Base-by-base conservation (phyloP, 768 basidiomycete genomes). In the Gymnopilus junonius region DNA sequence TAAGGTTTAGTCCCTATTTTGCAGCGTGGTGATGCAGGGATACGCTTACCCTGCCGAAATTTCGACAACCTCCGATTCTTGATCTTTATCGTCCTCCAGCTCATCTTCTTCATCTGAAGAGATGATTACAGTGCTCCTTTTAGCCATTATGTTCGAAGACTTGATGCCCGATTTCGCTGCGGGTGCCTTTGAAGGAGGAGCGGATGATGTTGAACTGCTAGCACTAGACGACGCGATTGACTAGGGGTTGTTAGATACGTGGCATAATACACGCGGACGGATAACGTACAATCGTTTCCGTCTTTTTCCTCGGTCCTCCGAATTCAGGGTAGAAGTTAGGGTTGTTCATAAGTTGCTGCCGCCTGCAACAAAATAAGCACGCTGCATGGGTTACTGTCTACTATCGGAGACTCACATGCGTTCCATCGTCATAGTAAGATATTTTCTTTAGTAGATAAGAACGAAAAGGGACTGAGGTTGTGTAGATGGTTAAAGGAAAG, bases 21-120 rank as follows among this genome's bases (percentile, higher is more conserved):
- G 48, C n/a, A 32, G 29, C 17, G 23, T 37, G 53, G 56, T 35
- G 34, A 40, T 54, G 14, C 51, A 58, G 53, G 62, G 59, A 50
- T 32, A 29, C 50, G 17, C 43, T 46, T 56, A 68, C 61, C 51
- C 59, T 65, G 50, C 48, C 27, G 59, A 46, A 56, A 65, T 58
- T 59, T 67, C 65, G 53, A 40, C 53, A 25, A 63, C 51, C 34
- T 67, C 37, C 14, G 37, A 40, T 4, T 69, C 64, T 21, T 75
- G 71, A 48, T 75, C 75, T 48, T 78, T 57, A 31, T 65, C 59
- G 15, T 53, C 67, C 31, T 4, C 23, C 5, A n/a, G 29, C 23
- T 68, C 65, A 21, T 75, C 75, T 46, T 77, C 77, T 53, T 80
- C 80, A 32, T 79, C 79, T 10, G 74, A 76, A 27, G 79, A 80